Evolutionary conservation across 169 alveolate genomes (phyloP).

Genomic region (Plasmodium knowlesi): DNA sequence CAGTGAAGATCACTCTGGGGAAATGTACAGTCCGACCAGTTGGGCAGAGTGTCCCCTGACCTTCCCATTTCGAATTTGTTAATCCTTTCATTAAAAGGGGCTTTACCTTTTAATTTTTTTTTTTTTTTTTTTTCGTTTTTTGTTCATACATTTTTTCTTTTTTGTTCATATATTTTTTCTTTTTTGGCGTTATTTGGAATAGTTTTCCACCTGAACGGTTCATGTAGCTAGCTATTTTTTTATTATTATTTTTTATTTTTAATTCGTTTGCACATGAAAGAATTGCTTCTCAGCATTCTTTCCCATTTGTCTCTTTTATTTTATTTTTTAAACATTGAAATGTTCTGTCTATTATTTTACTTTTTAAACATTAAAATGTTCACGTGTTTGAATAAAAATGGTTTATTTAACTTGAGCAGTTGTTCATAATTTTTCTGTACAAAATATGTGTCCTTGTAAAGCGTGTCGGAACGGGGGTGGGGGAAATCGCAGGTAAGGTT

Average conservation of each 20-base stretch:
- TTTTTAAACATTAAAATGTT: not conserved
- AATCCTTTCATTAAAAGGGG: not conserved
- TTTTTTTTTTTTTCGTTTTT: too few relatives aligned
- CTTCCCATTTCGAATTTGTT: not conserved
- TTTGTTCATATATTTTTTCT: too few relatives aligned
- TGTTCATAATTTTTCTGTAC: not conserved
- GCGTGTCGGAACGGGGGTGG: not conserved
- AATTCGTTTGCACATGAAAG: not conserved
- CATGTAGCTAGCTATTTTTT: too few relatives aligned
- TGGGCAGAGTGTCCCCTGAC: not conserved
- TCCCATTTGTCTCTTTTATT: not conserved
- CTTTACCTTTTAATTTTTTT: not conserved
- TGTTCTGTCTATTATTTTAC: too few relatives aligned
- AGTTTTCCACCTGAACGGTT: too few relatives aligned
- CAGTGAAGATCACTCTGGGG: not conserved
- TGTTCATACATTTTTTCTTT: too few relatives aligned
- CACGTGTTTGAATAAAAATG: not conserved
- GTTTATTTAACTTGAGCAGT: not conserved
- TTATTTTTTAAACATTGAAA: not conserved
- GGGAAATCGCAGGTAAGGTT: not conserved
- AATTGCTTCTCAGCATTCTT: not conserved
- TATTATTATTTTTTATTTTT: not conserved
- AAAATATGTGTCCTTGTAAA: not conserved
- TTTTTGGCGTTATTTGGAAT: too few relatives aligned
- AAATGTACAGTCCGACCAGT: not conserved